Conservation (phyloP, 2,329 filamentous ascomycete genomes). For the Aspergillus candidus region DNA sequence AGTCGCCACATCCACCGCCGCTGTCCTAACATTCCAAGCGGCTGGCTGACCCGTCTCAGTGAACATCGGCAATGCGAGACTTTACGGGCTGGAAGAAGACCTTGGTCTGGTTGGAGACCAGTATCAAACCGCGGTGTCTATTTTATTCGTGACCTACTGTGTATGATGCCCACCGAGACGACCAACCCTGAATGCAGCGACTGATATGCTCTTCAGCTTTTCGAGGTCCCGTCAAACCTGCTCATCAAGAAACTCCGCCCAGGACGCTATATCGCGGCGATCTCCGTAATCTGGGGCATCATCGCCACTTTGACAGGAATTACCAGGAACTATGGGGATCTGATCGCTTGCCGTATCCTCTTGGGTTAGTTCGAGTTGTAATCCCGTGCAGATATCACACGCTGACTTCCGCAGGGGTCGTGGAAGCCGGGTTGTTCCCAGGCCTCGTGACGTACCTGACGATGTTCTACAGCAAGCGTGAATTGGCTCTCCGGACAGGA, state of each 20-base stretch:
- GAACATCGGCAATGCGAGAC: constrained; percentile 66
- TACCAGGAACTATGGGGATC: constrained; percentile 56
- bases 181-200: no score
- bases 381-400: neutral
- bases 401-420: constrained; percentile 41
- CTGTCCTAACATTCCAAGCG: neutral
- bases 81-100: constrained; percentile 60
- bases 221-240: constrained; percentile 61
- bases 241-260: constrained; percentile 59
- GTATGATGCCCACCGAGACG: constrained; percentile 25
- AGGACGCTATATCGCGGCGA: constrained; percentile 48
- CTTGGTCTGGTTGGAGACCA: constrained; percentile 57
- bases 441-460: constrained; percentile 64
- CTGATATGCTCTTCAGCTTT: constrained; percentile 28
- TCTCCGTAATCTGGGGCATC: constrained; percentile 57
- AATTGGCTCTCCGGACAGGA: constrained; percentile 65
- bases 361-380: constrained; percentile 32
- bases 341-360: constrained; percentile 63
- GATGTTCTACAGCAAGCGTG: constrained; percentile 68
- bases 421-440: constrained; percentile 66
- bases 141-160: constrained; percentile 61
- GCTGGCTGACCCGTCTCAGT: constrained; percentile 35
- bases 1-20: constrained; percentile 1
- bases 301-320: constrained; percentile 54
- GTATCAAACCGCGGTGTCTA: constrained; percentile 63